Evolutionary conservation across 2,329 filamentous ascomycete genomes (phyloP), one percentile per base, ranked within the genome.

Genomic region (Exophiala spinifera): DNA sequence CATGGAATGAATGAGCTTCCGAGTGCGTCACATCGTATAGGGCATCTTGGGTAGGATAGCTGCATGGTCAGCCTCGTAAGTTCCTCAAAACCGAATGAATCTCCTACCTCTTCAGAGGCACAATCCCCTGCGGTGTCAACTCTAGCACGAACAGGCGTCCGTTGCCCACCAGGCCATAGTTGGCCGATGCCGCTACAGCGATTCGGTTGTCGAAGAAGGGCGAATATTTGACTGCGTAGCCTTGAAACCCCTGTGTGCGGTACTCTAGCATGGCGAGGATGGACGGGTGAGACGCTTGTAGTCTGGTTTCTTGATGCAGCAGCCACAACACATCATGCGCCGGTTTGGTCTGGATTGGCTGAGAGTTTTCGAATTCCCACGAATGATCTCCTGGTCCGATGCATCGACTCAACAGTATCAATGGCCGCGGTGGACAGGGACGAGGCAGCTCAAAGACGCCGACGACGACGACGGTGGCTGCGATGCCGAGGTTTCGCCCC

Each of bases 101-200:
- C 63, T 75, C 65, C 69, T 69, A 92, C 85, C 82, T 87, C 78
- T 94, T 95, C 70, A 95, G 85, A 46, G 90, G 83, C 50, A 88
- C 84, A 54, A 96, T 87, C 8, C 94, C 94, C 56, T 88, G 83
- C 0, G 89, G 80, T 3, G 90, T 95, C 61, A 99, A 75, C 25
- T 86, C 87, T 21, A 97, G 79, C 54, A 92, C 85, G 68, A 89
- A 97, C 1, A 97, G 75, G 40, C 91, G 84, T 10, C 94, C 94
- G 76, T 99, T 99, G 45, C 94, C 94, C 33, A 99, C 92, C 36
- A 99, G 88, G 36, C 94, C 94, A 74, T 94, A 99, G 77, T 99
- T 97, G 61, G 92, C 85, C n/a, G 91, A 88, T 1, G 88, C 82
- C 25, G 89, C 89, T 65, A 96, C 91, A 53, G 92, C 92, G 61